A percentile compares a stretch with the other conserved stretches of the same genome.
phyloP scores from a whole-genome alignment of 257 asterid species.

The Lycium ferocissimum region DNA sequence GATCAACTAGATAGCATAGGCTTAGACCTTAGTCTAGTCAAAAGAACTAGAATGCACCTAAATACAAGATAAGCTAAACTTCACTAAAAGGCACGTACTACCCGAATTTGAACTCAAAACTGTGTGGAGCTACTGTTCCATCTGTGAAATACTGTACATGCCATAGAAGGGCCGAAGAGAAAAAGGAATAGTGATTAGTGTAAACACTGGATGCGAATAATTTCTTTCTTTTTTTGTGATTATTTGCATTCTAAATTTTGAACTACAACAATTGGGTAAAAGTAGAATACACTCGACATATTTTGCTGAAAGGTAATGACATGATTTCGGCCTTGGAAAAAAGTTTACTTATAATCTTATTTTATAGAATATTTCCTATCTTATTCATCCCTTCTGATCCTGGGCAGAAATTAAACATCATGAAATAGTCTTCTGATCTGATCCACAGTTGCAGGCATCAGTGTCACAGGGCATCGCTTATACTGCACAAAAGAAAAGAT shows the following conservation, averaged over 20 bases:
- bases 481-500: constrained; percentile 54
- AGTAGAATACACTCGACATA: not conserved
- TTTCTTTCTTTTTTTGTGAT: too few relatives aligned
- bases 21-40: too few relatives aligned
- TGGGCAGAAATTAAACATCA: constrained; percentile 53
- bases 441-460: constrained; percentile 86
- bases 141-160: not conserved
- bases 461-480: constrained; percentile 92
- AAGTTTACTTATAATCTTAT: not conserved
- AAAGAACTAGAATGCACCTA: too few relatives aligned
- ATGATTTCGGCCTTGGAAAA: not conserved
- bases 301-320: not conserved
- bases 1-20: too few relatives aligned
- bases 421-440: constrained; percentile 92
- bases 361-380: not conserved
- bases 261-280: not conserved
- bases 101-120: too few relatives aligned
- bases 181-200: not conserved
- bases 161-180: not conserved
- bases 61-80: too few relatives aligned
- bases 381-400: constrained; percentile 16
- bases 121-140: not conserved
- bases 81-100: too few relatives aligned
- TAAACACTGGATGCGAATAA: not conserved
- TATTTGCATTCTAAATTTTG: constrained; percentile 13